A percentile compares a stretch with the other conserved stretches of the same genome.
These are phyloP conservation scores for Miscanthus lutarioriparius DNA, from an alignment of 176 grass and related monocot genomes.

Conservation along the genomic window DNA sequence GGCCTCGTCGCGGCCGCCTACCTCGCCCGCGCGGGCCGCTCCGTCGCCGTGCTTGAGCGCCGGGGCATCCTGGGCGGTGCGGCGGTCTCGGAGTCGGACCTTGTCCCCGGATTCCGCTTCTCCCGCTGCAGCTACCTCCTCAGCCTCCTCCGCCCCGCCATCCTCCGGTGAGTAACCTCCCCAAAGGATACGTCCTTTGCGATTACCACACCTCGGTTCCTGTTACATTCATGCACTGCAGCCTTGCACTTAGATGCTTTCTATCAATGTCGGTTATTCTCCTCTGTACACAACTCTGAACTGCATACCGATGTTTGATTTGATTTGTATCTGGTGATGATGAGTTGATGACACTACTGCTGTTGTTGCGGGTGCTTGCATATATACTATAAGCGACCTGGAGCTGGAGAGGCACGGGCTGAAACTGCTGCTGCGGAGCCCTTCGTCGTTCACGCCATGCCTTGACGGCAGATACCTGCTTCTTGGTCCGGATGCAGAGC, in stretches of 20 bases:
- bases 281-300: not conserved
- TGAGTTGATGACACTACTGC: not conserved
- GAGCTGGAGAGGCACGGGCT: conserved; percentile 87
- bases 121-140: conserved; percentile 92
- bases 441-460: conserved; percentile 88
- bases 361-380: conserved; percentile 10
- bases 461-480: conserved; percentile 80
- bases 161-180: conserved; percentile 48
- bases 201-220: not conserved
- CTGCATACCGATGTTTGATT: not conserved
- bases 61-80: conserved; percentile 76
- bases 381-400: conserved; percentile 53
- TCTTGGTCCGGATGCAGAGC: conserved; percentile 67
- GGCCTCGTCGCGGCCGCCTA: conserved; percentile 92
- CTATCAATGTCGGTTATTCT: conserved; percentile 1
- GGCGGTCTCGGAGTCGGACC: conserved; percentile 72
- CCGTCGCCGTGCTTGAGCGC: conserved; percentile 72
- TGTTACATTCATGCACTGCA: not conserved
- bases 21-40: conserved; percentile 78
- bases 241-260: not conserved
- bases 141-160: conserved; percentile 83
- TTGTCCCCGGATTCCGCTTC: conserved; percentile 87
- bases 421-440: conserved; percentile 75
- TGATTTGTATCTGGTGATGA: not conserved
- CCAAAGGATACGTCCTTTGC: not conserved